These are phyloP conservation scores for Aspergillus felis DNA, from an alignment of 2,329 filamentous ascomycete species.

Conservation along the genomic window DNA sequence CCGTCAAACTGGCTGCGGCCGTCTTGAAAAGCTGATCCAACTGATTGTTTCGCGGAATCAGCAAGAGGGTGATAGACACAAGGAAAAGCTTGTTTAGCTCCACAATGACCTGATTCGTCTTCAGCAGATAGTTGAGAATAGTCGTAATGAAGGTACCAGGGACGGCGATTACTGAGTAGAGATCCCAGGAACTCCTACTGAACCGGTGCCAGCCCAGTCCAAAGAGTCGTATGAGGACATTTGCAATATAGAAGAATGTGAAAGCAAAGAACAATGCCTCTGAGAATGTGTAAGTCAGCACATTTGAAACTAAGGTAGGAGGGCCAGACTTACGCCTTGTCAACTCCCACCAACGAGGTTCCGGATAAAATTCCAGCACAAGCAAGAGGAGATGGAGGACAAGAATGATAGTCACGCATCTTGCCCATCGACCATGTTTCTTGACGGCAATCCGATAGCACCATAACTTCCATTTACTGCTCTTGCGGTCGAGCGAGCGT, in stretches of 20 bases:
- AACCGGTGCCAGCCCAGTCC: slow-evolving; percentile 92
- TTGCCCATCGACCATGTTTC: slow-evolving; percentile 90
- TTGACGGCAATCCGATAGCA: slow-evolving; percentile 92
- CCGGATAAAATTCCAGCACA: slow-evolving; percentile 78
- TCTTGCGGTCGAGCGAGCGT: slow-evolving; percentile 73
- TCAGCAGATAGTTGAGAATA: slow-evolving; percentile 64
- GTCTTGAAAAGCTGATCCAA: slow-evolving; percentile 99
- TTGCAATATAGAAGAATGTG: slow-evolving; percentile 75
- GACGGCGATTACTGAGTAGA: slow-evolving; percentile 80
- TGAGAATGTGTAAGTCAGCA: slow-evolving; percentile 25
- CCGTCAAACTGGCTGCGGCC: slow-evolving; percentile 84
- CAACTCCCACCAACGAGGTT: slow-evolving; percentile 66
- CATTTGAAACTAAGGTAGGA: background rate
- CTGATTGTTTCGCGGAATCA: slow-evolving; percentile 95
- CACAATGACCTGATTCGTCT: slow-evolving; percentile 57
- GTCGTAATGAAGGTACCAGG: slow-evolving; percentile 77
- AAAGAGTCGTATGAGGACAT: slow-evolving; percentile 77
- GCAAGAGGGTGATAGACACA: slow-evolving; percentile 79
- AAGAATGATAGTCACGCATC: slow-evolving; percentile 72
- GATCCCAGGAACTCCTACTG: slow-evolving; percentile 88
- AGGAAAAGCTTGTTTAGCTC: slow-evolving; percentile 92
- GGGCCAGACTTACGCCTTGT: slow-evolving; percentile 51
- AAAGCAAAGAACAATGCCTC: slow-evolving; percentile 76
- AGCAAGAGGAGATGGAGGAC: slow-evolving; percentile 79
- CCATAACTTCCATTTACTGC: slow-evolving; percentile 80